A percentile compares a stretch with the other conserved stretches of the same genome.
Evolutionary conservation across 2,329 filamentous ascomycete species (phyloP).

Genomic region (Didymella segeticola): DNA sequence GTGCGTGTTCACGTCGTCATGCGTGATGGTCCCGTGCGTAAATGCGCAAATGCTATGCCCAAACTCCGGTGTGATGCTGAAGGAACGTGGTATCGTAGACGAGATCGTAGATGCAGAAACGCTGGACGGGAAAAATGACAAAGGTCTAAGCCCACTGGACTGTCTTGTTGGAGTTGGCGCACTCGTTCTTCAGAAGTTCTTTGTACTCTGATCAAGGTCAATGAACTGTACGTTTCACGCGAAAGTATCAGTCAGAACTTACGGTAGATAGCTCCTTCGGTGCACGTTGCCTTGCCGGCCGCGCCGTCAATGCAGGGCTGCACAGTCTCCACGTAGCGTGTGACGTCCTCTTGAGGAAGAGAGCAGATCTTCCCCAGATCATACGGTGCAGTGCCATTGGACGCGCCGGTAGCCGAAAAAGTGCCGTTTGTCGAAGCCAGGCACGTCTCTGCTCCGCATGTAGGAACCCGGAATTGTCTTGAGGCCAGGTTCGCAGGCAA

Average conservation of each 20-base stretch:
- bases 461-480: conserved; percentile 15
- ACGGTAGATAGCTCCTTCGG: conserved; percentile 26
- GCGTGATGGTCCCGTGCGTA: conserved; percentile 9
- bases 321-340: conserved; percentile 23
- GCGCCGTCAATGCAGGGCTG: conserved; percentile 28
- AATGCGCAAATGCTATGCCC: conserved; percentile 16
- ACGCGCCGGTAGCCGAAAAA: conserved; percentile 11
- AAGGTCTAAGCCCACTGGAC: conserved; percentile 13
- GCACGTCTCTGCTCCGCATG: conserved; percentile 25
- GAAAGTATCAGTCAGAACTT: not conserved
- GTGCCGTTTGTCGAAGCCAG: conserved; percentile 18
- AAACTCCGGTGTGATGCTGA: conserved; percentile 17
- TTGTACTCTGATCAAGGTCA: conserved; percentile 28
- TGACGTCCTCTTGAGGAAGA: conserved; percentile 23
- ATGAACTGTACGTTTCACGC: not conserved
- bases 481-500: conserved; percentile 9
- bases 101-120: conserved; percentile 5
- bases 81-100: conserved; percentile 16
- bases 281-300: conserved; percentile 18
- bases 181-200: conserved; percentile 18
- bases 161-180: conserved; percentile 18
- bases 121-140: conserved; percentile 1
- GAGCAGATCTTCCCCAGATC: conserved; percentile 24
- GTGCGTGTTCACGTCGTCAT: conserved; percentile 13
- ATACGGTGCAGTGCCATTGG: conserved; percentile 10